Evolutionary conservation across 306 rosid genomes (phyloP), one percentile per base, ranked within the genome.

Genomic region (Alnus glutinosa): DNA sequence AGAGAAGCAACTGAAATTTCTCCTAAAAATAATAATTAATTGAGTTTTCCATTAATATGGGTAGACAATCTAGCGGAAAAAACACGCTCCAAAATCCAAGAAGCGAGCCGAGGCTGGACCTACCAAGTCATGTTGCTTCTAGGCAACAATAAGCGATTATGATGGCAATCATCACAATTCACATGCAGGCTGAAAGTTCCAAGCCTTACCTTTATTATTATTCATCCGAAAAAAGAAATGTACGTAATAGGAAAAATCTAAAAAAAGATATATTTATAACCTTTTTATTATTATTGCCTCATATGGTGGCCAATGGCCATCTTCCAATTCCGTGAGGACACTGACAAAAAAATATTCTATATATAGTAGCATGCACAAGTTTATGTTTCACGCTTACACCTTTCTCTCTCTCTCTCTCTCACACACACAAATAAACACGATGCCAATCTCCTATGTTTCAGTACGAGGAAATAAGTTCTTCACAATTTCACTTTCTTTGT

Each of bases 371-470:
- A 1, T 34, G 37, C 2, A 12, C 30, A 37, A 19, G 9, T 39
- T 11, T 5, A 74, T 74, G 18, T 42, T 37, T 42, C 46, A 42
- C 5, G 46, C 46, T 42, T 5, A 23, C 28, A 42, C 9, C 66
- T 42, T 47, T 74, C 77, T 74, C 66, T 74, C 77, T 74, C 66
- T n/a, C 5, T 4, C 77, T 1, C 34, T 37, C 32, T 37, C 7
- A 14, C 23, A 73, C 3, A 58, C 28, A 73, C 19, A 14, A 61
- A 74, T 37, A 48, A 39, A 74, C 54, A 72, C 19, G 50, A 73
- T 73, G 59, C 13, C 57, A 4, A 59, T 59, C 75, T 51, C 19
- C 46, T 28, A 9, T 13, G 10, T 5, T 49, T 19, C n/a, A 49
- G 19, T 30, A 72, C 23, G 9, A 73, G 42, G 66, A 54, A 55